Conservation (phyloP, 768 basidiomycete genomes). For the Serendipita sp. region DNA sequence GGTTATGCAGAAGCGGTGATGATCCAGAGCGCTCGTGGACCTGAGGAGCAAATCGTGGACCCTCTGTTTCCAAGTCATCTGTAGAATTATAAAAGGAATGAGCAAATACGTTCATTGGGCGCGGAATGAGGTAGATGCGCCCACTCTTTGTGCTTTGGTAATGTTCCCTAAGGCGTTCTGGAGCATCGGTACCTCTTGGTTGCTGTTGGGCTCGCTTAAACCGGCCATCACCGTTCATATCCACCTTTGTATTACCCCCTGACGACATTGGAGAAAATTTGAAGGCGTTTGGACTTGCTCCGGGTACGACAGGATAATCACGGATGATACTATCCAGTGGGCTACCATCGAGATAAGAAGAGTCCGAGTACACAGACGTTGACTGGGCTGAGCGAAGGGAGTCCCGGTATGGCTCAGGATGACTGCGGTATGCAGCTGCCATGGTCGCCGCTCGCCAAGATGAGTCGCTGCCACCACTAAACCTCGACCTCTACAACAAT, state of each 20-base stretch:
- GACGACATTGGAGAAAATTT: background rate
- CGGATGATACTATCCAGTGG: conserved; percentile 4
- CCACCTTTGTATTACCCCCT: background rate
- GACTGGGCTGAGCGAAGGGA: background rate
- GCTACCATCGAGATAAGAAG: background rate
- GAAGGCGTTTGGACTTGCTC: background rate
- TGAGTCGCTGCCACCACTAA: background rate
- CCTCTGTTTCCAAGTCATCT: background rate
- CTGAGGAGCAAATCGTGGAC: background rate
- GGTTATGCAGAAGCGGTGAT: conserved; percentile 35
- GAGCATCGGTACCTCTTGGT: background rate
- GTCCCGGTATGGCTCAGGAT: conserved; percentile 2
- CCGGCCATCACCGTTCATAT: too few relatives aligned
- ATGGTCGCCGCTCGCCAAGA: background rate
- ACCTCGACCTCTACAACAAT: background rate
- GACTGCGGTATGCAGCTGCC: background rate
- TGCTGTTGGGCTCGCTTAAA: background rate
- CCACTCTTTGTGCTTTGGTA: background rate
- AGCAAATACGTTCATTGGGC: background rate
- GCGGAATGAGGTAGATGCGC: background rate
- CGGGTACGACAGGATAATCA: conserved; percentile 3
- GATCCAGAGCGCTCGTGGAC: conserved; percentile 9
- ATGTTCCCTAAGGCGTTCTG: background rate
- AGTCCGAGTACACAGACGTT: background rate
- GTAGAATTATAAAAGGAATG: background rate